Evolutionary conservation across 2,329 filamentous ascomycete species (phyloP).

Genomic region (Sordariomycetes sp.): DNA sequence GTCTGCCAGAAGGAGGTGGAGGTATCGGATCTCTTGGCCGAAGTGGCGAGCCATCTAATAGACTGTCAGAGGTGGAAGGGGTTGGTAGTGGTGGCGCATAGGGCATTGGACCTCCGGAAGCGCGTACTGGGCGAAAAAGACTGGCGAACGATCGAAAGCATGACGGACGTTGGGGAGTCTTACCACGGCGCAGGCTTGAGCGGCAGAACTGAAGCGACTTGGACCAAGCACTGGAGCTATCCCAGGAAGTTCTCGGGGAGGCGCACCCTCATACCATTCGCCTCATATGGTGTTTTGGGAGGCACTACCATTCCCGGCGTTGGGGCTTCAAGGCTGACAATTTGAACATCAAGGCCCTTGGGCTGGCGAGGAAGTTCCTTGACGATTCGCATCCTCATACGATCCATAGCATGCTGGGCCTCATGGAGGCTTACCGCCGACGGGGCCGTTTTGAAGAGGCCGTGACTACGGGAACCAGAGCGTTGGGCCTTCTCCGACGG

Average conservation of each 20-base stretch:
- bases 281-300: neutral
- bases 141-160: neutral
- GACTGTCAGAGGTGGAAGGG: slow-evolving; percentile 13
- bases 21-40: slow-evolving; percentile 7
- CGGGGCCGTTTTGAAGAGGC: slow-evolving; percentile 11
- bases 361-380: neutral
- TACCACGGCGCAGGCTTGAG: slow-evolving; percentile 4
- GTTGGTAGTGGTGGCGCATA: slow-evolving; percentile 12
- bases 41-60: slow-evolving; percentile 12
- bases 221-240: slow-evolving; percentile 6
- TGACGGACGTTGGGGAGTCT: neutral
- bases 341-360: neutral
- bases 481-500: neutral
- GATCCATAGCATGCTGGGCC: neutral
- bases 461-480: neutral
- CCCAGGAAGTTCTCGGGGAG: slow-evolving; percentile 10
- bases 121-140: slow-evolving; percentile 9
- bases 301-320: neutral
- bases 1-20: slow-evolving; percentile 8
- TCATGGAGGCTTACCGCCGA: slow-evolving; percentile 8
- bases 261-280: slow-evolving; percentile 8
- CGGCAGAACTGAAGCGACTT: slow-evolving; percentile 6
- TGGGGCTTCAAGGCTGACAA: neutral
- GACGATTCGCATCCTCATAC: slow-evolving; percentile 5
- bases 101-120: slow-evolving; percentile 8